These are phyloP conservation scores for Cicer chorassanicum DNA, from an alignment of 306 rosid species.

Conservation along the genomic window DNA sequence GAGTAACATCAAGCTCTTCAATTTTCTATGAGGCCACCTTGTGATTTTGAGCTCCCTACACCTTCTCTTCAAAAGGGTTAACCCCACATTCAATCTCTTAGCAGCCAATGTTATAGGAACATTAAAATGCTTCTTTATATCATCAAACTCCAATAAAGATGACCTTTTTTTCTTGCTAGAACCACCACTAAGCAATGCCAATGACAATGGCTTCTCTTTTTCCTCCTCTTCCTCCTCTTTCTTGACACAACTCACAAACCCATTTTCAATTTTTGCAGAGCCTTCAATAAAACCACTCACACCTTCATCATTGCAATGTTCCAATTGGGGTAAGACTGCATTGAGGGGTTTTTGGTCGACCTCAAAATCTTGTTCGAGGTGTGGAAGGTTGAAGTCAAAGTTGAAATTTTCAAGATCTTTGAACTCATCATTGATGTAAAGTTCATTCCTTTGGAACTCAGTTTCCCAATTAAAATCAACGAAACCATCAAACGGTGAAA, in stretches of 20 bases:
- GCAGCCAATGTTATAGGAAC: constrained; percentile 76
- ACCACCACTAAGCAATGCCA: neutral
- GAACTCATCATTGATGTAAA: constrained; percentile 47
- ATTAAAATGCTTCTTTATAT: constrained; percentile 58
- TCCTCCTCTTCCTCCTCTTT: constrained; percentile 21
- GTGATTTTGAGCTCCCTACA: constrained; percentile 78
- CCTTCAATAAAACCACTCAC: neutral
- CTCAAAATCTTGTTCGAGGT: constrained; percentile 40
- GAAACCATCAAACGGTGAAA: constrained; percentile 47
- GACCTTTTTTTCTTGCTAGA: constrained; percentile 20
- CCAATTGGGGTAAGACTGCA: neutral
- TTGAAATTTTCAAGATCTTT: constrained; percentile 47
- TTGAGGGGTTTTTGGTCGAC: constrained; percentile 46
- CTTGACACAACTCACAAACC: constrained; percentile 11
- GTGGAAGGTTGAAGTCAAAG: constrained; percentile 40
- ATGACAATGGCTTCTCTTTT: neutral
- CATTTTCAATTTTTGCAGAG: neutral
- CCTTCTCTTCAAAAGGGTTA: constrained; percentile 71
- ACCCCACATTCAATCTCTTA: constrained; percentile 67
- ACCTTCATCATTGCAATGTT: neutral
- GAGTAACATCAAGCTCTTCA: constrained; percentile 72
- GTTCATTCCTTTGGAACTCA: constrained; percentile 30
- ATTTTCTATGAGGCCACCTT: constrained; percentile 90
- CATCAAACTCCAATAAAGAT: constrained; percentile 23
- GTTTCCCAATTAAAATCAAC: constrained; percentile 28